Evolutionary conservation across 495 filamentous ascomycete species (phyloP), one percentile per base, ranked within the genome.

Genomic region (Penicillium odoratum): DNA sequence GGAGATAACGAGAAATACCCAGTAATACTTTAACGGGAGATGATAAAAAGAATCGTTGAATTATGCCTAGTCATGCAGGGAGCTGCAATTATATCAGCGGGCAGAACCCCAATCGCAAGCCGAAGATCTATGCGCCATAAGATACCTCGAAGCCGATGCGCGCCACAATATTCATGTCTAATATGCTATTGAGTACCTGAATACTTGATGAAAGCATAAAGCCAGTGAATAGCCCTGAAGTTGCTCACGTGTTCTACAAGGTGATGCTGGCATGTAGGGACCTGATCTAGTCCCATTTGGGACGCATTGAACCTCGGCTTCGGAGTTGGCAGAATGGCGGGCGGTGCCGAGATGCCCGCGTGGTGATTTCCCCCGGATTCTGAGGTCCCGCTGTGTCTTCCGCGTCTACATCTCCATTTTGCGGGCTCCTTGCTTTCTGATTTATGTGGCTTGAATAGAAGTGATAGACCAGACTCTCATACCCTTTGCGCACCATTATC

Each of bases 341-440:
- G 51, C 64, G 58, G 58, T 60, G 53, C 54, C 54, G 50, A 57
- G 50, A 26, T 58, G 59, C 51, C 51, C 51, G 51, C 51, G 38
- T 53, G 51, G 34, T 43, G 31, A 31, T 16, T 53, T 42, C 66
- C 66, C 66, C 66, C 66, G 66, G 66, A 69, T 66, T 69, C 54
- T 69, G 51, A 50, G 61, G 61, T 58, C 59, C 59, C 26, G 26
- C 26, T 54, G 57, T 36, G 33, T 57, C 57, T 56, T 63, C 43
- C 54, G 47, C 62, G 51, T 44, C 54, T 38, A 21, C 40, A 51
- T 40, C 54, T 52, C 31, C 18, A 15, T 33, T 30, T 53, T 33
- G 28, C 43, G 36, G 48, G 48, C 38, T 62, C 16, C 42, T 48
- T 53, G 52, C 21, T 33, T 54, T 49, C 55, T 59, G 48, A 52